phyloP scores from a whole-genome alignment of 176 grass and related monocot species.

The Oryza brachyantha region DNA sequence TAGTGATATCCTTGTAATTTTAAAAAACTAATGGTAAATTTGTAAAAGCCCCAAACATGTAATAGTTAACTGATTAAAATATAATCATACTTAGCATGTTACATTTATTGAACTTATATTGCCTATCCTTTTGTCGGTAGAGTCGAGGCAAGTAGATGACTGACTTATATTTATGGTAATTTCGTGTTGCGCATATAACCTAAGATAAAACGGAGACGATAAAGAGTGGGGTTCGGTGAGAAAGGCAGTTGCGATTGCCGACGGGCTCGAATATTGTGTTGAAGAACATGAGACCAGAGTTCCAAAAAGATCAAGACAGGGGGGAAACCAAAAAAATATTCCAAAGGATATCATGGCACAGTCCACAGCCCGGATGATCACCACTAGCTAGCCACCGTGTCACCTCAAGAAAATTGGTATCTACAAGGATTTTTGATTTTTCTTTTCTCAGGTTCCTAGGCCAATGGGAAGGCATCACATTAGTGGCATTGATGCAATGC shows the following conservation, averaged over 20 bases:
- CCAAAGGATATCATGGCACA: background rate
- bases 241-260: background rate
- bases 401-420: constrained; percentile 20
- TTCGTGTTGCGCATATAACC: background rate
- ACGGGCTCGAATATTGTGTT: background rate
- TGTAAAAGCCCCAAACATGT: too few relatives aligned
- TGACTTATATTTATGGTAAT: background rate
- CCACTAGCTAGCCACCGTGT: constrained; percentile 1
- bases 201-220: background rate
- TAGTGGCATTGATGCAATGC: background rate
- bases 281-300: background rate
- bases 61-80: too few relatives aligned
- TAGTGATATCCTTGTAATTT: too few relatives aligned
- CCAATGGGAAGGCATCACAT: constrained; percentile 32
- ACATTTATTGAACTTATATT: too few relatives aligned
- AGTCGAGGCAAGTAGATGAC: too few relatives aligned
- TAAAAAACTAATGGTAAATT: too few relatives aligned
- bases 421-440: constrained; percentile 6
- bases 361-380: constrained; percentile 12
- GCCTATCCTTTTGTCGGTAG: too few relatives aligned
- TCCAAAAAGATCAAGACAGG: background rate
- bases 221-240: background rate
- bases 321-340: constrained; percentile 27
- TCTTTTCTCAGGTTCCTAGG: constrained; percentile 16
- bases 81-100: too few relatives aligned